A percentile compares a stretch with the other conserved stretches of the same genome.
phyloP scores from a whole-genome alignment of 2,329 filamentous ascomycete genomes.

The Geosmithia putterillii region DNA sequence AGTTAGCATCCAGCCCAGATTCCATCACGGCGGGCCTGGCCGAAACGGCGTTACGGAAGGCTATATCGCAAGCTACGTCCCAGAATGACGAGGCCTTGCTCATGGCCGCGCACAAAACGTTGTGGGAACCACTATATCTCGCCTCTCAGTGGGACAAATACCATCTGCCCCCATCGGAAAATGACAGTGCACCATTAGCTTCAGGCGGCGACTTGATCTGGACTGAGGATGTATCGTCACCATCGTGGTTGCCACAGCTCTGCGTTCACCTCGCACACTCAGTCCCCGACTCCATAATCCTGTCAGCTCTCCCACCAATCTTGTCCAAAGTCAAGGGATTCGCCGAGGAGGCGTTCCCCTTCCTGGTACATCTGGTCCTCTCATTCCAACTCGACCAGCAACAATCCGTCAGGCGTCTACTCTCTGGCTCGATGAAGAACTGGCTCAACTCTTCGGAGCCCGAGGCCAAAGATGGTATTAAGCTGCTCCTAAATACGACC shows the following conservation, averaged over 20 bases:
- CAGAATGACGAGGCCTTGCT: slow-evolving; percentile 34
- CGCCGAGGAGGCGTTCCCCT: slow-evolving; percentile 66
- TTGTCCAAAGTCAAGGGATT: slow-evolving; percentile 55
- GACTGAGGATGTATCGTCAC: slow-evolving; percentile 25
- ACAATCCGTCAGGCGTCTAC: slow-evolving; percentile 40
- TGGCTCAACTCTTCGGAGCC: slow-evolving; percentile 40
- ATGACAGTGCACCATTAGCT: slow-evolving; percentile 1
- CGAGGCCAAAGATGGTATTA: slow-evolving; percentile 47
- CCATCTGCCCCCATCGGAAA: slow-evolving; percentile 41
- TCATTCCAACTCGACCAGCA: slow-evolving; percentile 52
- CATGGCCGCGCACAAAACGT: slow-evolving; percentile 35
- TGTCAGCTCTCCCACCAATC: slow-evolving; percentile 56
- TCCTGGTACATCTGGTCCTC: slow-evolving; percentile 73
- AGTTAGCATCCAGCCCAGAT: slow-evolving; percentile 46
- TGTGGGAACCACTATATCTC: slow-evolving; percentile 36
- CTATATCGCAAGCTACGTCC: slow-evolving; percentile 40
- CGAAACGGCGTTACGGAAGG: slow-evolving; percentile 44
- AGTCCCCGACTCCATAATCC: slow-evolving; percentile 50
- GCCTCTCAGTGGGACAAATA: slow-evolving; percentile 47
- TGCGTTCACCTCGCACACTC: slow-evolving; percentile 47
- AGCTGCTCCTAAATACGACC: slow-evolving; percentile 64
- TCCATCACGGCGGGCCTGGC: slow-evolving; percentile 44
- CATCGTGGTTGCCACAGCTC: slow-evolving; percentile 50
- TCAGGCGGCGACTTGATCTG: slow-evolving; percentile 13
- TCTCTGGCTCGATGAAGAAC: slow-evolving; percentile 54